Conservation (phyloP, 2,329 filamentous ascomycete genomes). For the Alternaria viburni region DNA sequence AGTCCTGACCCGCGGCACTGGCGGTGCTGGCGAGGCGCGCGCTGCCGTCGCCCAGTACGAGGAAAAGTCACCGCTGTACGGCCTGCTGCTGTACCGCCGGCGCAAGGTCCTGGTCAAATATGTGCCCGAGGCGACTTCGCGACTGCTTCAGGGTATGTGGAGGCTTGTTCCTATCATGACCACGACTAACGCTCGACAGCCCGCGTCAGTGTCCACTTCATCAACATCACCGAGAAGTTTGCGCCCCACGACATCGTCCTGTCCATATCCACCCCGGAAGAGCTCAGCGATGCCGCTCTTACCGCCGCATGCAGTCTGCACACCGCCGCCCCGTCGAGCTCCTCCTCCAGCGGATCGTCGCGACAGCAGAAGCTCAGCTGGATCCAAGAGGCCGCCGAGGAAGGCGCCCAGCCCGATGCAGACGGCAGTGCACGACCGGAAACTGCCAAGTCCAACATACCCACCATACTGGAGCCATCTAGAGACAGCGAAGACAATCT, state of each 20-base stretch:
- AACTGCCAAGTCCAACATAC: conserved; percentile 30
- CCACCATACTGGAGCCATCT: conserved; percentile 31
- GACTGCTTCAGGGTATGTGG: conserved; percentile 83
- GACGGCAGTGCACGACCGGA: conserved; percentile 29
- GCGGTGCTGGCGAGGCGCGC: conserved; percentile 84
- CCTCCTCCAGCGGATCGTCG: conserved; percentile 79
- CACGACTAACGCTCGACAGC: conserved; percentile 59
- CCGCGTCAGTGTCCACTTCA: conserved; percentile 75
- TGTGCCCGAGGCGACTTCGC: conserved; percentile 86
- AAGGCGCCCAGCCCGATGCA: conserved; percentile 56
- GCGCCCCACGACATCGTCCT: conserved; percentile 87
- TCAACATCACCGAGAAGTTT: conserved; percentile 69
- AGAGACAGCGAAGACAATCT: conserved; percentile 13
- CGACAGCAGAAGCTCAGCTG: conserved; percentile 81
- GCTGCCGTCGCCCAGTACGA: conserved; percentile 78
- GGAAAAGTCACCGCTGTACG: conserved; percentile 87
- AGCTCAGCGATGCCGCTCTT: conserved; percentile 85
- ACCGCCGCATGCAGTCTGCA: conserved; percentile 89
- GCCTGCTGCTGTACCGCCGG: conserved; percentile 86
- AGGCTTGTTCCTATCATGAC: not conserved
- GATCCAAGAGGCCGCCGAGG: conserved; percentile 92
- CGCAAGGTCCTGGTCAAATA: conserved; percentile 93
- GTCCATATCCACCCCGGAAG: conserved; percentile 74
- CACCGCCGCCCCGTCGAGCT: conserved; percentile 83
- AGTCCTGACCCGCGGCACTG: conserved; percentile 75